Base-by-base conservation (phyloP, 495 filamentous ascomycete species). In the Penicillium salamii region DNA sequence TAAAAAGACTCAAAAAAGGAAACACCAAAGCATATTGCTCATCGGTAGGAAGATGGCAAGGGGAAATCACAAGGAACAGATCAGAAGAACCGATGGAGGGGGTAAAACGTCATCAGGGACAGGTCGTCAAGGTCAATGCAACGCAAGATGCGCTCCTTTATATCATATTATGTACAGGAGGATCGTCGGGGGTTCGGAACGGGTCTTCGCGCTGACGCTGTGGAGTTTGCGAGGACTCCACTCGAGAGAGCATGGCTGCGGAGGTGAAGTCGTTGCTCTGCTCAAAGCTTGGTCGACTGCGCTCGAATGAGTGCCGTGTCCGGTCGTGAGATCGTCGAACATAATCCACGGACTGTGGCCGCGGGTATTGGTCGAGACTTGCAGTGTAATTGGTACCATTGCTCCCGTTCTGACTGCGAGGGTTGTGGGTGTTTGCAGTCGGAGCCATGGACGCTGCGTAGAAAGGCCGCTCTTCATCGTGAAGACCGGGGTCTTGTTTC, bases 371-470 rank as follows among this genome's bases (percentile, higher is more conserved):
- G 54, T 68, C 82, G 46, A 76, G 67, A 54, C 80, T 82, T 33
- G 83, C 79, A 11, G 90, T 95, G 61, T 93, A 95, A 47, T 91
- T 91, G 12, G 92, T 96, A 23, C 91, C 91, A 68, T 96, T 90
- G 69, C 90, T 96, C 46, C 90, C 90, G 56, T 90, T 96, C 55
- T 93, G 88, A 58, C 88, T 91, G 47, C 85, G 87, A 46, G 85
- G 79, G 57, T 91, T 90, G 59, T 90, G 85, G 15, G 90, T 89
- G 46, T 85, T 87, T 42, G 83, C 79, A 14, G 88, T 90, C 6
- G 82, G 74, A 12, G 87, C 81, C 45, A 89, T 76, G 40, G 92
- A 93, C 11, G 93, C 89, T 18, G 93, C 87, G 65, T 96, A 97
- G 58, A 96, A 95, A 18, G 90, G 89, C 57, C 87, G 80, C 62